These are phyloP conservation scores for Pseudogymnoascus destructans DNA, from an alignment of 2,329 filamentous ascomycete species.

Conservation along the genomic window DNA sequence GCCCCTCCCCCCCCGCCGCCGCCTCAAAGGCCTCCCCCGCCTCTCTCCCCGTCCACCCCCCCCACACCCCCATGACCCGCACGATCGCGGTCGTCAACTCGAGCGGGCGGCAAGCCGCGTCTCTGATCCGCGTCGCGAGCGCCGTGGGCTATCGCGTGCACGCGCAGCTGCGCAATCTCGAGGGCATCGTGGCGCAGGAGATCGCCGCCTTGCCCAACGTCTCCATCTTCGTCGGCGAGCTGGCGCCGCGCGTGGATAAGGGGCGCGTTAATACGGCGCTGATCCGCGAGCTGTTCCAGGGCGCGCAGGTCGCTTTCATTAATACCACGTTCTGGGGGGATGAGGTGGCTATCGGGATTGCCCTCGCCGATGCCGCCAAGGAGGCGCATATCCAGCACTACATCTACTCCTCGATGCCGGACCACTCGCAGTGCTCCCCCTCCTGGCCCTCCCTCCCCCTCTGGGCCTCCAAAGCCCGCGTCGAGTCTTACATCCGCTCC, in stretches of 20 bases:
- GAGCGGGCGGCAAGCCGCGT: conserved; percentile 88
- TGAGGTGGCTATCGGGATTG: conserved; percentile 78
- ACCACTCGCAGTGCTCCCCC: conserved; percentile 68
- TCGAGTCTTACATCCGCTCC: conserved; percentile 81
- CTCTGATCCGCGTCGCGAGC: conserved; percentile 83
- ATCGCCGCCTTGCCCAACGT: conserved; percentile 69
- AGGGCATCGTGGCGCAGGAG: conserved; percentile 80
- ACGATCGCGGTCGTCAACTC: conserved; percentile 92
- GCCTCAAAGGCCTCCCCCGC: background rate
- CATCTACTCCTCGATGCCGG: conserved; percentile 94
- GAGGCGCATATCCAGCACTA: conserved; percentile 76
- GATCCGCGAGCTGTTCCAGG: conserved; percentile 66
- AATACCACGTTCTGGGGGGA: conserved; percentile 97
- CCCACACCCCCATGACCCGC: background rate
- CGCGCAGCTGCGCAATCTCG: conserved; percentile 77
- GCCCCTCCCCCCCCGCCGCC: background rate
- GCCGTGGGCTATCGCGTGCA: conserved; percentile 89
- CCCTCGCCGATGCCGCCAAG: conserved; percentile 80
- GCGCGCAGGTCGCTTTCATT: conserved; percentile 83
- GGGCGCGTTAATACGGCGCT: conserved; percentile 58
- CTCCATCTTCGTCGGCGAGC: conserved; percentile 49
- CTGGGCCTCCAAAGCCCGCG: conserved; percentile 84
- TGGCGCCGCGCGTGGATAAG: conserved; percentile 39
- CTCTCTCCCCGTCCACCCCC: background rate
- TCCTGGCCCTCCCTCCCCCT: conserved; percentile 73